Base-by-base conservation (phyloP, 2,329 filamentous ascomycete genomes). In the Colletotrichum cuscutae region DNA sequence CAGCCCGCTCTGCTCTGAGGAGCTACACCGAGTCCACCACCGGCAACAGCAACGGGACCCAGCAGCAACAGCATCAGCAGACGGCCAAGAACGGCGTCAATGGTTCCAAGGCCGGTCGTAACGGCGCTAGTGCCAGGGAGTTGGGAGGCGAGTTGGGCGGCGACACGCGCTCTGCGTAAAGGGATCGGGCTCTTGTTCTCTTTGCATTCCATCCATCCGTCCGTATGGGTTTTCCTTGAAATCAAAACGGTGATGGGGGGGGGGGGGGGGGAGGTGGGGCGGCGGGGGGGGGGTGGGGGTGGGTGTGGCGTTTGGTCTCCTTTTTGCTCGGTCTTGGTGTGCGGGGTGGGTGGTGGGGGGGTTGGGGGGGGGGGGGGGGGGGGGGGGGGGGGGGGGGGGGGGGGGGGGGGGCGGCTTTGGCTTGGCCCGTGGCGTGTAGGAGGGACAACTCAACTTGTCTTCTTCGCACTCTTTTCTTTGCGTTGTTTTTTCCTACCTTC, bases 71-170 rank as follows among this genome's bases (percentile, higher is more conserved):
- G 58, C 69, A 59, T 26, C 37, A 24, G 24, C 63, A 57, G 37
- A 30, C 42, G 35, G 5, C 6, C 61, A 73, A 73, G 54, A 73
- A 65, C 61, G 61, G 66, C 37, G 19, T 68, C 57, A 60, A 65
- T 32, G 65, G 75, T 37, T 68, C 53, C 57, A 73, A 73, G 52
- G 71, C 75, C 22, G 49, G 60, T 49, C 54, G 71, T 15, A 65
- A 61, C 46, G 71, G 67, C 15, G 71, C 71, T 5, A 73, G 71
- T 26, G 71, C 71, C 7, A 64, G 89, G 67, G 88, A 90, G 76
- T 77, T 91, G 80, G 85, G 86, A 76, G 89, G 89, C 63, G 89
- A 91, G 84, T 89, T 91, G 88, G 88, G 89, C 69, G 89, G 89
- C 22, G 89, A 91, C 86, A 91, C 89, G 68, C 32, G 42, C 26